Conservation (phyloP, 2,329 filamentous ascomycete genomes). For the Trichoderma brevicompactum region DNA sequence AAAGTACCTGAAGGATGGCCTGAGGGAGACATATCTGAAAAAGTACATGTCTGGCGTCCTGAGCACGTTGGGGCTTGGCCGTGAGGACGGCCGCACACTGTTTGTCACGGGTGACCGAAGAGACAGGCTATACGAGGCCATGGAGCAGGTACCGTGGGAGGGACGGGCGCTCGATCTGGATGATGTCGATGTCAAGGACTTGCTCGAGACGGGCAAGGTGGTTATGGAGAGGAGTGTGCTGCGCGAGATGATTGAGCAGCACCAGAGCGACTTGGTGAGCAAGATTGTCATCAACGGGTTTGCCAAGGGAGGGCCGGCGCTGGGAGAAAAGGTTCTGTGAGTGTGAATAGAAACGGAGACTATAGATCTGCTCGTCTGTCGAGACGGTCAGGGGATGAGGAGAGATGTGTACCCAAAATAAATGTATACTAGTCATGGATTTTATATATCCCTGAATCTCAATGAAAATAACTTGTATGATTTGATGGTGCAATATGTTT, state of each 20-base stretch:
- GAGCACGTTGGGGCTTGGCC: conserved; percentile 70
- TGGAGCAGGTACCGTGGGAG: conserved; percentile 66
- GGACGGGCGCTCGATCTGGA: conserved; percentile 70
- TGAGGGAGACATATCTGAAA: conserved; percentile 61
- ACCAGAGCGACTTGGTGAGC: conserved; percentile 68
- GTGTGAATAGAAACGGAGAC: conserved; percentile 17
- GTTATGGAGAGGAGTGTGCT: conserved; percentile 85
- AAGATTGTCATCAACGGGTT: conserved; percentile 51
- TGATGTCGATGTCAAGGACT: conserved; percentile 95
- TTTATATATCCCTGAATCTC: neutral
- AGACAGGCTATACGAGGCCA: conserved; percentile 66
- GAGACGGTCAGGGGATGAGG: neutral
- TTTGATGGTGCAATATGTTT: neutral
- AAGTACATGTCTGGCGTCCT: conserved; percentile 72
- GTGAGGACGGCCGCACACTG: conserved; percentile 69
- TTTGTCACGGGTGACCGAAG: conserved; percentile 70
- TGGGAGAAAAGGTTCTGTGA: conserved; percentile 47
- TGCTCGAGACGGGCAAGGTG: conserved; percentile 81
- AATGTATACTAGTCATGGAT: conserved; percentile 20
- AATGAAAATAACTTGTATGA: neutral
- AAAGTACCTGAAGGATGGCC: conserved; percentile 51
- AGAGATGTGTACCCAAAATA: conserved; percentile 1
- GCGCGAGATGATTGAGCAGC: conserved; percentile 71
- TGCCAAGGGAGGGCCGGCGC: conserved; percentile 40
- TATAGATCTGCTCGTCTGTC: neutral